These are phyloP conservation scores for Colletotrichum chlorophyti DNA, from an alignment of 2,329 filamentous ascomycete species.

Conservation along the genomic window DNA sequence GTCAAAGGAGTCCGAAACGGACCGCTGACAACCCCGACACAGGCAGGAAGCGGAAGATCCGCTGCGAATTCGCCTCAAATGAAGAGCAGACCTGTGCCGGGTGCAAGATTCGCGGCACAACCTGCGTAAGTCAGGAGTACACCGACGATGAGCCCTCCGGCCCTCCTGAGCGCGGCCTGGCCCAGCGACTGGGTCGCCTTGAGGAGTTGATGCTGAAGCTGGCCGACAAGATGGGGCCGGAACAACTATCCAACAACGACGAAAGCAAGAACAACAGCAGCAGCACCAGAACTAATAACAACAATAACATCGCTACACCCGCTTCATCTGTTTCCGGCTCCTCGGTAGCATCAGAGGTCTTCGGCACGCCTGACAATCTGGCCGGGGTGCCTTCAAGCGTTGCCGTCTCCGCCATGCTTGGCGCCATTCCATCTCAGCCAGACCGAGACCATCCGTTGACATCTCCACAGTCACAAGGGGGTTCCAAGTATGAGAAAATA, in stretches of 20 bases:
- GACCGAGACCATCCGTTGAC: neutral
- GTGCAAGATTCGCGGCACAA: constrained; percentile 50
- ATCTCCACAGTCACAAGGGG: too few relatives aligned
- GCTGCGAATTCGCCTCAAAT: constrained; percentile 51
- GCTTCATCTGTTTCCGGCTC: constrained; percentile 39
- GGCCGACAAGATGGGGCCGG: constrained; percentile 32
- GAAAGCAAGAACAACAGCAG: too few relatives aligned
- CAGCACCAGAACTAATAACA: too few relatives aligned
- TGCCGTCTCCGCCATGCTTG: constrained; percentile 19
- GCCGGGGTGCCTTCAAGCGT: constrained; percentile 29
- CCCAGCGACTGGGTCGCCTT: constrained; percentile 51
- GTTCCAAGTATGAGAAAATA: constrained; percentile 27
- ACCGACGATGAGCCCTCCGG: constrained; percentile 37
- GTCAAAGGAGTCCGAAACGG: neutral
- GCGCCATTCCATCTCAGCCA: neutral
- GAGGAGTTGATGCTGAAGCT: constrained; percentile 55
- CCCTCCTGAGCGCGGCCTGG: constrained; percentile 45
- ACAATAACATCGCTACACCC: too few relatives aligned
- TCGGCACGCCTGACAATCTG: constrained; percentile 33
- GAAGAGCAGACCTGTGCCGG: constrained; percentile 49
- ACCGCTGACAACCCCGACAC: neutral
- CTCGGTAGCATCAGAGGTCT: constrained; percentile 42
- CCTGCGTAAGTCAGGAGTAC: constrained; percentile 57
- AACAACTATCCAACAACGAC: neutral
- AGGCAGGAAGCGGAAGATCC: constrained; percentile 52